A percentile compares a stretch with the other conserved stretches of the same genome.
These are phyloP conservation scores for Leccinum incarnatum DNA, from an alignment of 768 basidiomycete species.

Conservation along the genomic window DNA sequence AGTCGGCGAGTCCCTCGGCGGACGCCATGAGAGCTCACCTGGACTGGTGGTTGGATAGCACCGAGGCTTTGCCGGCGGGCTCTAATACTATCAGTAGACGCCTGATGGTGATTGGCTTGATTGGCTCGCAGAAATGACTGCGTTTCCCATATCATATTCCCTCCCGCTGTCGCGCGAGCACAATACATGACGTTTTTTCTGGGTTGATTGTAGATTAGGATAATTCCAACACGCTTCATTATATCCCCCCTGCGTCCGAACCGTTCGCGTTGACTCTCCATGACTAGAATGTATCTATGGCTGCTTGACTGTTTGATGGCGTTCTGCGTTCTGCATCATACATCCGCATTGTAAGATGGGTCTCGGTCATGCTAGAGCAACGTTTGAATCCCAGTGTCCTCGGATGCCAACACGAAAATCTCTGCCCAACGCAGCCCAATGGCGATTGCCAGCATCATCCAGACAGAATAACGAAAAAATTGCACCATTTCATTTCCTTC, in stretches of 20 bases:
- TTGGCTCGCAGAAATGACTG: conserved; percentile 30
- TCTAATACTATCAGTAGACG: conserved; percentile 47
- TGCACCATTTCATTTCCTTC: not conserved
- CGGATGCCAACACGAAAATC: not conserved
- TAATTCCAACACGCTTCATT: conserved; percentile 11
- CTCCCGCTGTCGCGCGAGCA: not conserved
- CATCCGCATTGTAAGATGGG: not conserved
- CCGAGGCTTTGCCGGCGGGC: conserved; percentile 34
- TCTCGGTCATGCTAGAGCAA: no score
- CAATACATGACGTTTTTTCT: conserved; percentile 3
- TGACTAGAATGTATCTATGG: no score
- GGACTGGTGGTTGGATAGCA: conserved; percentile 62
- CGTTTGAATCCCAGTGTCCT: not conserved
- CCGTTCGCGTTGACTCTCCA: not conserved
- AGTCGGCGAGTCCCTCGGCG: conserved; percentile 34
- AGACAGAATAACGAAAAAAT: no score
- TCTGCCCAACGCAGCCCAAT: not conserved
- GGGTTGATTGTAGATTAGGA: conserved; percentile 12
- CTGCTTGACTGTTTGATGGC: no score
- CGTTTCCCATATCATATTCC: not conserved
- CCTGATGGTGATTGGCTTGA: conserved; percentile 45
- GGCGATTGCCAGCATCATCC: not conserved
- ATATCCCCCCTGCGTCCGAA: not conserved
- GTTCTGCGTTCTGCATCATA: not conserved
- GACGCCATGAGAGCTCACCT: conserved; percentile 50